A percentile compares a stretch with the other conserved stretches of the same genome.
Conservation (phyloP, 768 basidiomycete genomes). For the Russula sp. region DNA sequence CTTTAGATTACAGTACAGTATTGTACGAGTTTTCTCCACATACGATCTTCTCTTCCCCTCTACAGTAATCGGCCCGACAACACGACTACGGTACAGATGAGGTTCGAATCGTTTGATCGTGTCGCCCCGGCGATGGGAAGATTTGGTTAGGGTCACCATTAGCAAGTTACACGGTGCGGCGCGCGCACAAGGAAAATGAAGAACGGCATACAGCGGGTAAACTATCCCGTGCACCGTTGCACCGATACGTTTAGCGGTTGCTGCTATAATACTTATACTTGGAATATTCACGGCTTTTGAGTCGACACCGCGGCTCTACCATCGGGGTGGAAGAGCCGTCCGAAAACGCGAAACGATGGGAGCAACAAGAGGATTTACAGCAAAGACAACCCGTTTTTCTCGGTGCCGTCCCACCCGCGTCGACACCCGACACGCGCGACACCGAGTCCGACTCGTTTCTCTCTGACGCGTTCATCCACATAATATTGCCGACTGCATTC, state of each 20-base stretch:
- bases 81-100: constrained; percentile 75
- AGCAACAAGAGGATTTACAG: constrained; percentile 98
- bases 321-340: constrained; percentile 88
- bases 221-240: constrained; percentile 87
- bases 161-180: constrained; percentile 52
- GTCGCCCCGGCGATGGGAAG: constrained; percentile 65
- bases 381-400: constrained; percentile 88
- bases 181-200: constrained; percentile 98
- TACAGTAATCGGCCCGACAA: constrained; percentile 98
- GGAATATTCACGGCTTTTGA: constrained; percentile 95
- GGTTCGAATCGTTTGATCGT: constrained; percentile 49
- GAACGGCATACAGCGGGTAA: constrained; percentile 97
- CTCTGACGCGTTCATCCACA: constrained; percentile 87
- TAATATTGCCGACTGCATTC: constrained; percentile 73
- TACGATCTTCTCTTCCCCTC: constrained; percentile 96
- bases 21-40: constrained; percentile 59
- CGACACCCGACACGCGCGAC: constrained; percentile 92
- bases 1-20: constrained; percentile 72
- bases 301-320: constrained; percentile 81
- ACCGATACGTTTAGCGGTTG: constrained; percentile 80
- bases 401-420: constrained; percentile 97
- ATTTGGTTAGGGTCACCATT: constrained; percentile 99
- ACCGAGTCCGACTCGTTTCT: constrained; percentile 91
- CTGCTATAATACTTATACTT: constrained; percentile 91
- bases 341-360: constrained; percentile 91